phyloP scores from a whole-genome alignment of 306 rosid genomes.

The Vigna reflexopilosa region DNA sequence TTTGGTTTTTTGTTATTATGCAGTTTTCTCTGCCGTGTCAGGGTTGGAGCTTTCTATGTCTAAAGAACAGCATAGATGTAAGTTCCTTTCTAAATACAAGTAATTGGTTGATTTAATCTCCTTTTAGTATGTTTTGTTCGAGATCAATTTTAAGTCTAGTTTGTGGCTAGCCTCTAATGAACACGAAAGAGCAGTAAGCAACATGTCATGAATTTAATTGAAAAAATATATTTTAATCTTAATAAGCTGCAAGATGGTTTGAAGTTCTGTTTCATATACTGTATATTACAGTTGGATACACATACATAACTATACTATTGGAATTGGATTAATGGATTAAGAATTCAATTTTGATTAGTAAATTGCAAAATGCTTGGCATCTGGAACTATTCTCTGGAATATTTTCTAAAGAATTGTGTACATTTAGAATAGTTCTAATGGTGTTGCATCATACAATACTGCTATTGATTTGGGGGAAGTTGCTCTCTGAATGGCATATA shows the following conservation, averaged over 20 bases:
- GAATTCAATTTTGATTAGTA: constrained; percentile 36
- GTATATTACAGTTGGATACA: constrained; percentile 28
- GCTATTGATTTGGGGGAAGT: not conserved
- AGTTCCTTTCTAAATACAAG: constrained; percentile 42
- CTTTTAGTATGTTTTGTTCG: not conserved
- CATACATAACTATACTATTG: not conserved
- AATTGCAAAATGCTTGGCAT: constrained; percentile 34
- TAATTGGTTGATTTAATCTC: not conserved
- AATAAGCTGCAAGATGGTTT: not conserved
- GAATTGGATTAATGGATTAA: not conserved
- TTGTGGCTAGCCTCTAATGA: not conserved
- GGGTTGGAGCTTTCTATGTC: constrained; percentile 92
- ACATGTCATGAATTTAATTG: constrained; percentile 2
- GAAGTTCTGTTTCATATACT: constrained; percentile 1
- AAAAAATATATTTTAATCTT: constrained; percentile 11
- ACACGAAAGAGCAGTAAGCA: not conserved
- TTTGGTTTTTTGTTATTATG: constrained; percentile 47
- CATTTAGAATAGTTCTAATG: constrained; percentile 39
- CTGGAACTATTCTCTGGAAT: constrained; percentile 45
- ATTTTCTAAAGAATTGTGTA: constrained; percentile 37
- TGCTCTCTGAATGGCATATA: constrained; percentile 46
- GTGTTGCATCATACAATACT: constrained; percentile 30
- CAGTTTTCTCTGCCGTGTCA: constrained; percentile 94
- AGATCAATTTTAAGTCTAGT: not conserved
- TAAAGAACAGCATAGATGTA: constrained; percentile 88